Percentiles rank a stretch among this genome's conserved stretches.
Conservation (phyloP, 2,329 filamentous ascomycete species). For the Cyclaneusma minus region DNA sequence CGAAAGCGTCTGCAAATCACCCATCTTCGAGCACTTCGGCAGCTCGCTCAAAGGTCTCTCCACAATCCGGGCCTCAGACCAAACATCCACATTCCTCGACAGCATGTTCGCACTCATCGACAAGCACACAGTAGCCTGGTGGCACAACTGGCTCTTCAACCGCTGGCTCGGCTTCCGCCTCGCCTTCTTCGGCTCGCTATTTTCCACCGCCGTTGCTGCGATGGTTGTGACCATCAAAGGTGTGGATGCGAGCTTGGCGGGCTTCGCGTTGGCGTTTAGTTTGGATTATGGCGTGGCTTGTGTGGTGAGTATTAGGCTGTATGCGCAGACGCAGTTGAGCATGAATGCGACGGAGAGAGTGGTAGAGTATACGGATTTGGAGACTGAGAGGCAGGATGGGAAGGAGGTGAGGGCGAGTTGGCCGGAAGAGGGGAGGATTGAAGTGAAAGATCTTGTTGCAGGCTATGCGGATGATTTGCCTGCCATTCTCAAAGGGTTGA, state of each 20-base stretch:
- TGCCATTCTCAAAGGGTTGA: slow-evolving; percentile 51
- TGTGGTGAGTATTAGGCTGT: slow-evolving; percentile 46
- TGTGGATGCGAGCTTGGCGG: slow-evolving; percentile 54
- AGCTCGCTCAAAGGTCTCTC: slow-evolving; percentile 53
- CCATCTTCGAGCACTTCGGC: slow-evolving; percentile 60
- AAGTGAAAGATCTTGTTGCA: slow-evolving; percentile 56
- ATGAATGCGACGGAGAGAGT: slow-evolving; percentile 67
- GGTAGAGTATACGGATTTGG: slow-evolving; percentile 54
- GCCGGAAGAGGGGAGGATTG: slow-evolving; percentile 57
- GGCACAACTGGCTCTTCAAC: slow-evolving; percentile 54
- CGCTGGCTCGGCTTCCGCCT: slow-evolving; percentile 62
- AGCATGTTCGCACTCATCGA: slow-evolving; percentile 56
- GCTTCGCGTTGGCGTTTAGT: slow-evolving; percentile 60
- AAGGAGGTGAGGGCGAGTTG: slow-evolving; percentile 47
- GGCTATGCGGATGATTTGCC: slow-evolving; percentile 56
- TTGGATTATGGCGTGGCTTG: slow-evolving; percentile 49
- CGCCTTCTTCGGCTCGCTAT: slow-evolving; percentile 51
- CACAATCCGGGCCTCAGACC: slow-evolving; percentile 60
- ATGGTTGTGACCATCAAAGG: slow-evolving; percentile 42
- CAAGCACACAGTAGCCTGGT: slow-evolving; percentile 44
- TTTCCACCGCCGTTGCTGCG: slow-evolving; percentile 45
- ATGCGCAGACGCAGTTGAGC: slow-evolving; percentile 53
- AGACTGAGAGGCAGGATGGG: slow-evolving; percentile 48
- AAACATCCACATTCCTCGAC: slow-evolving; percentile 44
- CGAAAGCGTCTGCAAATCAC: slow-evolving; percentile 59